Conservation (phyloP, 2,329 filamentous ascomycete genomes). For the Davidsoniella eucalypti region DNA sequence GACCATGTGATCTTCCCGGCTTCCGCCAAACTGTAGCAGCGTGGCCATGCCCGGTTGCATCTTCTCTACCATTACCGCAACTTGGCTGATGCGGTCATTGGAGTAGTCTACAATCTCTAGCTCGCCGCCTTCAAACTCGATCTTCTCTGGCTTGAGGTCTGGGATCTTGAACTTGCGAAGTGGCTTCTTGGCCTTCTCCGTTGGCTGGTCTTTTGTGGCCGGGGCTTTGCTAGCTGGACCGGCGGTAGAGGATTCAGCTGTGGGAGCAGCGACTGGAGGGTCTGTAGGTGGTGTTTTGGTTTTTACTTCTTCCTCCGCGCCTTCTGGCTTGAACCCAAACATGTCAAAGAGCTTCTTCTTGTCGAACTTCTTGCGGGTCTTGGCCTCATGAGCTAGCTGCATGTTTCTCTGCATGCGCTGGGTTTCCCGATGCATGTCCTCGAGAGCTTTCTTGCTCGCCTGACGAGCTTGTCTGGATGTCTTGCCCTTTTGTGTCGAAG, state of each 20-base stretch:
- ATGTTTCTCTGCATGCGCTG: conserved; percentile 80
- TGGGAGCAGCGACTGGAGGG: conserved; percentile 14
- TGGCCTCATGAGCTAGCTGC: conserved; percentile 78
- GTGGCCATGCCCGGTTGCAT: conserved; percentile 43
- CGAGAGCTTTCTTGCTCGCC: conserved; percentile 79
- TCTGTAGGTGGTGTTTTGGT: conserved; percentile 16
- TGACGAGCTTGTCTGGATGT: conserved; percentile 56
- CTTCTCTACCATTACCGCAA: conserved; percentile 15
- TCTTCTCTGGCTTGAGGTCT: conserved; percentile 16
- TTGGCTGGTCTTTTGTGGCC: conserved; percentile 16
- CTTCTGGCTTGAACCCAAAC: conserved; percentile 54
- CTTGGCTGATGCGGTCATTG: conserved; percentile 14
- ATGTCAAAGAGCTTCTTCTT: conserved; percentile 68
- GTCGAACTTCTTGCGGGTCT: conserved; percentile 79
- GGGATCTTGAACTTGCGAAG: conserved; percentile 18
- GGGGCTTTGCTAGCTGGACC: conserved; percentile 1
- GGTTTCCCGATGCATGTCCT: conserved; percentile 90
- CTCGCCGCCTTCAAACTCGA: conserved; percentile 33
- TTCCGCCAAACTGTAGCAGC: conserved; percentile 18
- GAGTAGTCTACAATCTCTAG: conserved; percentile 45
- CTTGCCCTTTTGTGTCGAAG: conserved; percentile 27
- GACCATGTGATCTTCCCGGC: conserved; percentile 19
- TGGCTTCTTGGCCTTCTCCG: conserved; percentile 11
- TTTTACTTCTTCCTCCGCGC: conserved; percentile 17
- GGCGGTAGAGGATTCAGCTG: not conserved